phyloP scores from a whole-genome alignment of 805 yeast species.

The Wickerhamiella sergipiensis region DNA sequence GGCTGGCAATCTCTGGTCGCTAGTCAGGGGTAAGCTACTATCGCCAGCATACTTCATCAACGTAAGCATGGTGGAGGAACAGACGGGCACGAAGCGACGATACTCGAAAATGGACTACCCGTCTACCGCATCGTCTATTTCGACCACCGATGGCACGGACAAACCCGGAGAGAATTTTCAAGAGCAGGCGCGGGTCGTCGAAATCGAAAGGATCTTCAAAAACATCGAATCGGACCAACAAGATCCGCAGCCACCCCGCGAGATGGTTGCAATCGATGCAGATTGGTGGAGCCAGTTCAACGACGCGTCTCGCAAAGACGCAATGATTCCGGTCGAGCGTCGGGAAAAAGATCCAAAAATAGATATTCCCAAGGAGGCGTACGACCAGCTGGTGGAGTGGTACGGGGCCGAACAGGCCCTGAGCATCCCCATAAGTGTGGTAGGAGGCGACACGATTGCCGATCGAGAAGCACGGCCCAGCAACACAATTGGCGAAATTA shows the following conservation, averaged over 20 bases:
- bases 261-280: neutral
- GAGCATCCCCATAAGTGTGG: conserved; percentile 4
- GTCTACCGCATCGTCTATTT: neutral
- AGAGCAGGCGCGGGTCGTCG: neutral
- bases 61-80: neutral
- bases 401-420: conserved; percentile 6
- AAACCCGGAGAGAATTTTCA: neutral
- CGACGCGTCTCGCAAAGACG: neutral
- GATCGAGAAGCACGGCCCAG: neutral
- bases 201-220: neutral
- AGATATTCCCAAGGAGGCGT: conserved; percentile 1
- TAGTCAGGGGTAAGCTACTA: no score
- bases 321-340: neutral
- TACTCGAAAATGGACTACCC: conserved; percentile 1
- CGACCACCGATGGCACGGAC: neutral
- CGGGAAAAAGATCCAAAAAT: no score
- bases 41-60: neutral
- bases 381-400: conserved; percentile 5
- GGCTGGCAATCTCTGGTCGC: no score
- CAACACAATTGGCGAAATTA: neutral
- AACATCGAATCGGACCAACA: neutral
- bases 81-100: conserved; percentile 1
- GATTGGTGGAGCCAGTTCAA: conserved; percentile 2
- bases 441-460: neutral
- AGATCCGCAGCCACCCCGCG: neutral